Percentiles rank a stretch among this genome's conserved stretches.
These are phyloP conservation scores for Xylariaceae sp. DNA, from an alignment of 2,329 filamentous ascomycete species.

Conservation along the genomic window DNA sequence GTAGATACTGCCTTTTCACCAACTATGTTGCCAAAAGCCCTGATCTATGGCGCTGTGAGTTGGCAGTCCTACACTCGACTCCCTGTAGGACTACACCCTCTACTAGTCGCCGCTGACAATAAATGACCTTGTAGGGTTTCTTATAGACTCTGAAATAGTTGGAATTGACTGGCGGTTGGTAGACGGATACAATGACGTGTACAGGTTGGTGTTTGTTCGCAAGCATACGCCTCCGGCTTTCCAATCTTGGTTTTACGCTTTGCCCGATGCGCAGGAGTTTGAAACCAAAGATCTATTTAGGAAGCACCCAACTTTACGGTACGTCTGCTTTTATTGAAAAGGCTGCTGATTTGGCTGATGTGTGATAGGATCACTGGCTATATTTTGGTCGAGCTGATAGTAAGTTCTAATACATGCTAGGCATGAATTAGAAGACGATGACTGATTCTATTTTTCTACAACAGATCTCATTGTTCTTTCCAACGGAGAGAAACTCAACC, in stretches of 20 bases:
- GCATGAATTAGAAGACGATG: too few relatives aligned
- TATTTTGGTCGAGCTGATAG: constrained; percentile 29
- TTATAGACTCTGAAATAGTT: constrained; percentile 33
- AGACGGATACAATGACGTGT: constrained; percentile 27
- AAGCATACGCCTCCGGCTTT: constrained; percentile 14
- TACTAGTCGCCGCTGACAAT: background rate
- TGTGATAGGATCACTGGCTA: constrained; percentile 19
- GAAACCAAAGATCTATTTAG: constrained; percentile 21
- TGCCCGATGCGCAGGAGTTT: constrained; percentile 18
- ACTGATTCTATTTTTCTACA: constrained; percentile 20
- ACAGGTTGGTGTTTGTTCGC: constrained; percentile 35
- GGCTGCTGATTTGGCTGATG: background rate
- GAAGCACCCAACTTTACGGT: constrained; percentile 13
- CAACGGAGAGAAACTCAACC: constrained; percentile 46
- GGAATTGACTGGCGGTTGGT: constrained; percentile 34
- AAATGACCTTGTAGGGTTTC: constrained; percentile 27
- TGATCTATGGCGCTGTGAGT: constrained; percentile 34
- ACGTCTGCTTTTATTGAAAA: too few relatives aligned
- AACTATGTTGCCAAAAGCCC: background rate
- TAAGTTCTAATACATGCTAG: constrained; percentile 14
- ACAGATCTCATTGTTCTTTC: constrained; percentile 44
- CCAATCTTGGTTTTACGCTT: constrained; percentile 24
- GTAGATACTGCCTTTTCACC: background rate
- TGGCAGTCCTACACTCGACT: too few relatives aligned
- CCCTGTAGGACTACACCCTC: too few relatives aligned